Evolutionary conservation across 371 early-diverging fungal species (phyloP).

Genomic region (Lichtheimia ramosa): DNA sequence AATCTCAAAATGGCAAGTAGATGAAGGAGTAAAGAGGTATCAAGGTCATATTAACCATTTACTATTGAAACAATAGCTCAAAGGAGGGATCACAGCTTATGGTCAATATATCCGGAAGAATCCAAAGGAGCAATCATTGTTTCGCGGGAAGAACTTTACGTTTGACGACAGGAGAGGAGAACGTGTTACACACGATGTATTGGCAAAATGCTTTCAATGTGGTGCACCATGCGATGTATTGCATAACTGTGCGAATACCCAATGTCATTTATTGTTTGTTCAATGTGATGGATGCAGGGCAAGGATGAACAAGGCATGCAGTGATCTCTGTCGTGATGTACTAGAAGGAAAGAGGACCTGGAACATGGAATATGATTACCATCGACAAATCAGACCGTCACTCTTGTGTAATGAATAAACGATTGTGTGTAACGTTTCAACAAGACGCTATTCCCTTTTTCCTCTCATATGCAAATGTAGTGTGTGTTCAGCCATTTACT

Average conservation of each 20-base stretch:
- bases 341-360: conserved; percentile 34
- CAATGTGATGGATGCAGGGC: conserved; percentile 62
- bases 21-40: conserved; percentile 52
- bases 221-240: conserved; percentile 64
- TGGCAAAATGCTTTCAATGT: conserved; percentile 70
- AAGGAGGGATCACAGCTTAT: conserved; percentile 80
- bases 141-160: conserved; percentile 77
- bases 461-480: too few species aligned
- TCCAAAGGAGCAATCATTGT: conserved; percentile 45
- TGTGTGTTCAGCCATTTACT: too few species aligned
- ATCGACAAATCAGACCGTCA: conserved; percentile 47
- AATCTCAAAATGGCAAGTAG: conserved; percentile 58
- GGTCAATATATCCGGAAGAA: conserved; percentile 55
- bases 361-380: conserved; percentile 45
- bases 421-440: too few species aligned
- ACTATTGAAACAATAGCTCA: conserved; percentile 33
- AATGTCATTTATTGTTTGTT: conserved; percentile 71
- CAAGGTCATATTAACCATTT: neutral
- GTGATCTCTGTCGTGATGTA: conserved; percentile 53
- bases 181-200: conserved; percentile 63
- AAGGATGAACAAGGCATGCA: conserved; percentile 60
- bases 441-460: too few species aligned
- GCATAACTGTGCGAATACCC: conserved; percentile 67
- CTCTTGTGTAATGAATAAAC: too few species aligned
- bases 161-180: conserved; percentile 79